Conservation (phyloP, 75 land plant genomes). For the Chamaecyparis obtusa region DNA sequence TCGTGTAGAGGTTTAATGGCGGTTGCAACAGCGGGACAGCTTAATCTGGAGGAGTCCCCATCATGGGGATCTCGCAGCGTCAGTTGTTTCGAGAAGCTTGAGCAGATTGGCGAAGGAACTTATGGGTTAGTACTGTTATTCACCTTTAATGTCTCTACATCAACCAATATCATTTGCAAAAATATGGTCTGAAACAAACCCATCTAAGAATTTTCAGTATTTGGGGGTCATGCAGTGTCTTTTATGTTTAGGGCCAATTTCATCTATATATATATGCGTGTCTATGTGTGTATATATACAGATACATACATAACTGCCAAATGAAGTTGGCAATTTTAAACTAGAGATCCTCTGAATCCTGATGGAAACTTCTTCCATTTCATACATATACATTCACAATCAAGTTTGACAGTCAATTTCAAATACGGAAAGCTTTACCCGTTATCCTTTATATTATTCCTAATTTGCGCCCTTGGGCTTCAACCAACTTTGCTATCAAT, state of each 20-base stretch:
- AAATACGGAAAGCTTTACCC: neutral
- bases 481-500: neutral
- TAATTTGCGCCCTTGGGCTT: neutral
- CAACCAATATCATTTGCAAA: neutral
- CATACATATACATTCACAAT: too few relatives aligned
- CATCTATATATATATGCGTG: too few relatives aligned
- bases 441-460: neutral
- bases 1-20: slow-evolving; percentile 42
- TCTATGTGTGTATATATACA: too few relatives aligned
- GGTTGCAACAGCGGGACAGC: slow-evolving; percentile 62
- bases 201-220: neutral
- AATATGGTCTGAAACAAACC: neutral
- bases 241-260: neutral
- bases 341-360: too few relatives aligned
- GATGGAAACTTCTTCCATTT: too few relatives aligned
- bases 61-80: slow-evolving; percentile 87
- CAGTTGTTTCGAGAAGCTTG: slow-evolving; percentile 82
- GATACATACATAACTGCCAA: too few relatives aligned
- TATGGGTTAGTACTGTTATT: slow-evolving; percentile 57
- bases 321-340: too few relatives aligned
- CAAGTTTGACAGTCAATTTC: neutral
- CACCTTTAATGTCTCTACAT: neutral
- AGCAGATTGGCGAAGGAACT: slow-evolving; percentile 97
- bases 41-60: slow-evolving; percentile 69
- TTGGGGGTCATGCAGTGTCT: neutral